A percentile compares a stretch with the other conserved stretches of the same genome.
Evolutionary conservation across 441 rosid species (phyloP).

Genomic region (Corymbia calophylla): DNA sequence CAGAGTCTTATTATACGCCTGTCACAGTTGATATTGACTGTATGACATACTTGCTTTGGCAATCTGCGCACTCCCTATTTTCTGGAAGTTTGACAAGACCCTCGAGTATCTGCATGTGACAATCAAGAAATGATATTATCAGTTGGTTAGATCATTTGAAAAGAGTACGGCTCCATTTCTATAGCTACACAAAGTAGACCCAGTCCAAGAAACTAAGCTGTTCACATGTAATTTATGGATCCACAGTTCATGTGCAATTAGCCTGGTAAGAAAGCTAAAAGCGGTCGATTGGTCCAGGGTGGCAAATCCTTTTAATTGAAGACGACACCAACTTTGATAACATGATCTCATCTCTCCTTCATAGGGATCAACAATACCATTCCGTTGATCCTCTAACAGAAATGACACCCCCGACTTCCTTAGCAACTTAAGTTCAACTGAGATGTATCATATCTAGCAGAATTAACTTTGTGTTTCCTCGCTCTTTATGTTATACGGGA

Average conservation of each 20-base stretch:
- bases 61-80: conserved; percentile 80
- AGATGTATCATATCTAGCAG: too few species aligned
- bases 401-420: too few species aligned
- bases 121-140: neutral
- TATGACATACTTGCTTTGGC: conserved; percentile 46
- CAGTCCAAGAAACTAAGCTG: neutral
- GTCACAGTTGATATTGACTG: neutral
- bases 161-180: neutral
- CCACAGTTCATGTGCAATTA: neutral
- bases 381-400: neutral
- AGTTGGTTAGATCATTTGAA: neutral
- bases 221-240: neutral
- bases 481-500: too few species aligned
- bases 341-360: neutral
- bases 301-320: neutral
- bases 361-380: neutral
- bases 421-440: too few species aligned
- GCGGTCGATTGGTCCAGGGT: neutral
- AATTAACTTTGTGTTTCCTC: too few species aligned
- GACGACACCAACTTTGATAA: neutral
- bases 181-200: neutral
- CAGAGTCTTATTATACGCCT: neutral
- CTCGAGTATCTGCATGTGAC: conserved; percentile 50
- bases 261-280: neutral
- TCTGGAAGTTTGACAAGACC: conserved; percentile 60